phyloP scores from a whole-genome alignment of 805 yeast genomes.

The Candida qinlingensis region DNA sequence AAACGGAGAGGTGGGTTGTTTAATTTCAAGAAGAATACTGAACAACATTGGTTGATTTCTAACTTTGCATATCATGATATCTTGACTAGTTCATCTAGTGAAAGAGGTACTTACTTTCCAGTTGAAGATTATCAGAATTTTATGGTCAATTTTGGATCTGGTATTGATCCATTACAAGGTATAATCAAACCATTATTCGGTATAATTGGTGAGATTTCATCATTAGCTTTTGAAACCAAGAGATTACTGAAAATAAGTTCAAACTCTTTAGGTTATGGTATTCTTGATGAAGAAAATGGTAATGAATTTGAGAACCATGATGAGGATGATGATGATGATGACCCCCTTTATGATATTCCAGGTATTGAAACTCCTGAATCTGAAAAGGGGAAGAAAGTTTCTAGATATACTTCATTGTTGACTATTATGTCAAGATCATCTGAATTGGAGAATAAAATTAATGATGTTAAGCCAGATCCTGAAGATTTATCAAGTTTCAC shows the following conservation, averaged over 20 bases:
- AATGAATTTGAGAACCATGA: slow-evolving; percentile 9
- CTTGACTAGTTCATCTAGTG: slow-evolving; percentile 53
- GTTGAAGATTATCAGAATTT: slow-evolving; percentile 49
- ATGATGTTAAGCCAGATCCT: slow-evolving; percentile 46
- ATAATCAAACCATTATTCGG: slow-evolving; percentile 64
- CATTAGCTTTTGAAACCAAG: slow-evolving; percentile 50
- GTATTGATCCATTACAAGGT: slow-evolving; percentile 69
- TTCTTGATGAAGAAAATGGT: slow-evolving; percentile 19
- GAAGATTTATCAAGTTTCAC: slow-evolving; percentile 36
- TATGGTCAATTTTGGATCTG: slow-evolving; percentile 28
- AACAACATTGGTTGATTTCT: slow-evolving; percentile 65
- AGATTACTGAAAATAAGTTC: slow-evolving; percentile 28
- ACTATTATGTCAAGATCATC: slow-evolving; percentile 30
- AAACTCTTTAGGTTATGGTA: slow-evolving; percentile 23
- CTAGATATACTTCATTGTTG: slow-evolving; percentile 31
- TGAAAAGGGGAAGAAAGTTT: slow-evolving; percentile 19
- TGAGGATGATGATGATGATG: slow-evolving; percentile 10
- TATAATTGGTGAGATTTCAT: slow-evolving; percentile 62
- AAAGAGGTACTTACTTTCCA: slow-evolving; percentile 62
- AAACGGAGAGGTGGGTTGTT: slow-evolving; percentile 56
- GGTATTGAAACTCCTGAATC: slow-evolving; percentile 22
- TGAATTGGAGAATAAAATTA: slow-evolving; percentile 44
- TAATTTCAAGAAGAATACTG: slow-evolving; percentile 45
- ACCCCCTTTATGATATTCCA: slow-evolving; percentile 18
- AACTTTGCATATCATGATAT: slow-evolving; percentile 81